Evolutionary conservation across 2,329 filamentous ascomycete species (phyloP).

Genomic region (Sporothrix pallida): DNA sequence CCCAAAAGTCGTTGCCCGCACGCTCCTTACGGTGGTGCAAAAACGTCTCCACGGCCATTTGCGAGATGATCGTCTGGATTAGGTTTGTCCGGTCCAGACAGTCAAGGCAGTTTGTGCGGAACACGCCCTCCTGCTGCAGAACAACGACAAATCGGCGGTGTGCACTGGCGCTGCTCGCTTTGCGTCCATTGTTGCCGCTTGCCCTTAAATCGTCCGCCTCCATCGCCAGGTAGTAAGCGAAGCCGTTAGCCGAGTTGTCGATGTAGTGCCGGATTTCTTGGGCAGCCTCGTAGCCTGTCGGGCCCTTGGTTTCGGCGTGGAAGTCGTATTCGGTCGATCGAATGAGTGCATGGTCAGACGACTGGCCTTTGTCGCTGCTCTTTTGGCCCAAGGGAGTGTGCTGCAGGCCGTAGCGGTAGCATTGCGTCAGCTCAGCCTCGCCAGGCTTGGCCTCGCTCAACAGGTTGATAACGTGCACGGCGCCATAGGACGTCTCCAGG

Average conservation of each 20-base stretch:
- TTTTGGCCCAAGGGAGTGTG: slow-evolving; percentile 70
- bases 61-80: slow-evolving; percentile 93
- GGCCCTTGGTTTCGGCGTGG: slow-evolving; percentile 88
- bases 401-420: slow-evolving; percentile 78
- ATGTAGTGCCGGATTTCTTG: slow-evolving; percentile 80
- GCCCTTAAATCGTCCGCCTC: slow-evolving; percentile 64
- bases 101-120: slow-evolving; percentile 94
- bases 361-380: slow-evolving; percentile 57
- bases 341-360: slow-evolving; percentile 74
- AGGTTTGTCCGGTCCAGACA: slow-evolving; percentile 95
- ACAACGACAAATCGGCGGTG: slow-evolving; percentile 66
- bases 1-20: slow-evolving; percentile 83
- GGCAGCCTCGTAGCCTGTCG: slow-evolving; percentile 89
- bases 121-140: slow-evolving; percentile 92
- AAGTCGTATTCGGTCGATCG: slow-evolving; percentile 92
- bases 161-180: slow-evolving; percentile 33
- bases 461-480: slow-evolving; percentile 90
- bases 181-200: slow-evolving; percentile 6
- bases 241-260: slow-evolving; percentile 78
- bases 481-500: slow-evolving; percentile 85
- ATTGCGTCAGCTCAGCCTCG: slow-evolving; percentile 80
- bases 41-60: slow-evolving; percentile 89
- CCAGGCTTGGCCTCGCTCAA: slow-evolving; percentile 88
- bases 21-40: slow-evolving; percentile 72
- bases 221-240: slow-evolving; percentile 90